A percentile compares a stretch with the other conserved stretches of the same genome.
These are phyloP conservation scores for Marsdenia floribunda DNA, from an alignment of 257 asterid genomes.

Conservation along the genomic window DNA sequence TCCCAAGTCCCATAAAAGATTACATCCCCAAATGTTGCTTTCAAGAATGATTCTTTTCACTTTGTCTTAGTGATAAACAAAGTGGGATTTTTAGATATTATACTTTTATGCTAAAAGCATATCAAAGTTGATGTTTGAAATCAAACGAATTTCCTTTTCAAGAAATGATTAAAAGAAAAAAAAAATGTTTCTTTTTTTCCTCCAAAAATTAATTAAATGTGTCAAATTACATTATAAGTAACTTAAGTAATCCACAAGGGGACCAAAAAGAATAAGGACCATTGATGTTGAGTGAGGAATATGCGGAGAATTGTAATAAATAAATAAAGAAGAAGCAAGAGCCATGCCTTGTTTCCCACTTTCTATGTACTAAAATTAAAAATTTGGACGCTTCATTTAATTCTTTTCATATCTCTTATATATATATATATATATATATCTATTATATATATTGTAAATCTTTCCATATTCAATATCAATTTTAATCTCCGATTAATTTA, in stretches of 20 bases:
- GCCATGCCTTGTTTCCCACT: slow-evolving; percentile 31
- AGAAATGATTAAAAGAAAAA: background rate
- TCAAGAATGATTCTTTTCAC: background rate
- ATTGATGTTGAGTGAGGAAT: slow-evolving; percentile 14
- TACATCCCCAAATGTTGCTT: background rate
- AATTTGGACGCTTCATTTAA: background rate
- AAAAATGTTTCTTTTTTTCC: background rate
- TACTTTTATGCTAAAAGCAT: slow-evolving; percentile 5
- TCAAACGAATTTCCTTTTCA: background rate
- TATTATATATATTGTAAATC: too few species aligned
- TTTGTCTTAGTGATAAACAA: background rate
- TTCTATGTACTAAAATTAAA: slow-evolving; percentile 7
- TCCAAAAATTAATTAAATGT: background rate
- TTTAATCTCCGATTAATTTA: too few species aligned
- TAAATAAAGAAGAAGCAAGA: slow-evolving; percentile 10
- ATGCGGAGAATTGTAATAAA: slow-evolving; percentile 19
- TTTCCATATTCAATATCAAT: too few species aligned
- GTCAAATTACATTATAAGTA: background rate
- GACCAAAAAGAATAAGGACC: background rate
- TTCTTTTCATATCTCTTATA: slow-evolving; percentile 6
- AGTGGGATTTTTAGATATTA: background rate
- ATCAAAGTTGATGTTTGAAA: background rate
- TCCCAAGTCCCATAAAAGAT: background rate
- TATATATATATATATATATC: too few species aligned
- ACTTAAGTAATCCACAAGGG: too few species aligned